Conservation (phyloP, 495 filamentous ascomycete species). For the Hypoxylon rickii region DNA sequence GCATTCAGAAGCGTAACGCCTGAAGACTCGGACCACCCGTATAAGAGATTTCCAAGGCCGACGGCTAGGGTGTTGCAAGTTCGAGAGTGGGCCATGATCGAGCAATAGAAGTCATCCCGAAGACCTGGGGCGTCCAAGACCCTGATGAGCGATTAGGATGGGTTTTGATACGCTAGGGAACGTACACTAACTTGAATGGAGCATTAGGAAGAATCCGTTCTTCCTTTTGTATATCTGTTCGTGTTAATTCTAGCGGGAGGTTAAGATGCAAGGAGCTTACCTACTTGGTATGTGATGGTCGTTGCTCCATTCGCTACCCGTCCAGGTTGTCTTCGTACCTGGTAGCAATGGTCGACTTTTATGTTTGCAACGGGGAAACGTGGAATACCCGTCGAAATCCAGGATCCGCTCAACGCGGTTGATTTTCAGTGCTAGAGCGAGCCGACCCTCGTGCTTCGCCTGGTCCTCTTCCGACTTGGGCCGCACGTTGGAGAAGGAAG, state of each 20-base stretch:
- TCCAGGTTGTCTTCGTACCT: constrained; percentile 53
- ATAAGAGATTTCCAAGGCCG: constrained; percentile 77
- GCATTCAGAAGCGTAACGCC: constrained; percentile 53
- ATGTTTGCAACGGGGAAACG: constrained; percentile 32
- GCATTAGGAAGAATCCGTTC: constrained; percentile 61
- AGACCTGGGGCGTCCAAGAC: constrained; percentile 88
- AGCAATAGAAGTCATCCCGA: constrained; percentile 95
- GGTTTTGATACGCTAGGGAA: background rate
- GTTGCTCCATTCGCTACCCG: constrained; percentile 63
- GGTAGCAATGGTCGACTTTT: constrained; percentile 14
- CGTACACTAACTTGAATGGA: constrained; percentile 71
- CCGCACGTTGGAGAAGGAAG: constrained; percentile 60
- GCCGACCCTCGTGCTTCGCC: constrained; percentile 71
- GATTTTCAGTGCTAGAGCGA: constrained; percentile 84
- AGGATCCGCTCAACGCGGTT: constrained; percentile 68
- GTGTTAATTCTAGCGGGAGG: background rate
- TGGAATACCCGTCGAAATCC: constrained; percentile 48
- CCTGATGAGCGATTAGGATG: constrained; percentile 34
- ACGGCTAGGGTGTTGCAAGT: constrained; percentile 79
- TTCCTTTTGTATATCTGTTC: constrained; percentile 18
- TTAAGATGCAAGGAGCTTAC: constrained; percentile 20
- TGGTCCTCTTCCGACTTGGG: constrained; percentile 52
- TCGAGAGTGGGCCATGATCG: constrained; percentile 81
- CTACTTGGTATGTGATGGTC: constrained; percentile 55
- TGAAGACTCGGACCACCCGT: constrained; percentile 80